Evolutionary conservation across 768 basidiomycete species (phyloP), one percentile per base, ranked within the genome.

Genomic region (Pholiota microspora): DNA sequence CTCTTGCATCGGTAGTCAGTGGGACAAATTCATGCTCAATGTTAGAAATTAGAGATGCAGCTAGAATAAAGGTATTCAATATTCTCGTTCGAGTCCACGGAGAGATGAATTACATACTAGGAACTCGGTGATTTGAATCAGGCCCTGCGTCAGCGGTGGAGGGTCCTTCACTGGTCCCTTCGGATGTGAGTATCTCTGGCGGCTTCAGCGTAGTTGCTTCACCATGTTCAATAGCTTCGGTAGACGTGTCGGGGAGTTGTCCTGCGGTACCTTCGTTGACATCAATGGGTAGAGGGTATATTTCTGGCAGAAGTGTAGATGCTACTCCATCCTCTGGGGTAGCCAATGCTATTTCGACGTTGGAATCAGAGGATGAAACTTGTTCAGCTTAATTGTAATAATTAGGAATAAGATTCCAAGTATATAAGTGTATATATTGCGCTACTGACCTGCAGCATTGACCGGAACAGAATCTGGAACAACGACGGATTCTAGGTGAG

Each of bases 341-440:
- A 42, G 40, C 12, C 40, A 21, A 42, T 3, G 10, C 8, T 42
- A 16, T 21, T 8, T 42, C 40, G 23, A 10, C 21, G 9, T 21
- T 42, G 40, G 40, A 42, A 21, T 21, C 40, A 42, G 40, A 23
- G 21, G 40, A 18, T 42, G 12, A 21, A 42, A 23, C 21, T 24
- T 42, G 40, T 24, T 35, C 32, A 13, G 18, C 15, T 23, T 49
- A 34, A 9, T 18, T 31, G 28, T 42, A 28, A 51, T 42, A 42
- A 21, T 31, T 18, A 51, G 44, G 18, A 51, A 51, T 51, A 32
- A 51, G 25, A 44, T 51, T 51, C n/a, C 42, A 51, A 2, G 50
- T 51, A 51, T 42, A 51, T 51, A 51, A 4, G 38, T 51, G n/a
- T n/a, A 51, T 51, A 44, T 51, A 51, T 51, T 38, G 9, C 13